Evolutionary conservation across 306 rosid species (phyloP), one percentile per base, ranked within the genome.

Genomic region (Prunus mume): DNA sequence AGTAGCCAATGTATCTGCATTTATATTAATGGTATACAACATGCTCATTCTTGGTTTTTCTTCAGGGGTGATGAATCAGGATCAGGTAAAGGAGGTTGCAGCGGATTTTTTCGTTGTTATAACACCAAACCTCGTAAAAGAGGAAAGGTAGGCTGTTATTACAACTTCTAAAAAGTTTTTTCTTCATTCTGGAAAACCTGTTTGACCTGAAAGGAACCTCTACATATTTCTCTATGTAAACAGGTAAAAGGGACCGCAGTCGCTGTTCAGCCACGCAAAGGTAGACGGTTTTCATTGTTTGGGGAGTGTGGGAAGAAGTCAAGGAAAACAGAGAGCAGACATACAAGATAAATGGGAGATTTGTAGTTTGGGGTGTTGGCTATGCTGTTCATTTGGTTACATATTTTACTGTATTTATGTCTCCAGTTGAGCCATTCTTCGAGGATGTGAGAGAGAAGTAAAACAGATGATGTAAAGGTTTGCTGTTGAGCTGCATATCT

Each of bases 11-110:
- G n/a, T 14, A 56, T 38, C 34, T 56, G 34, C 76, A 71, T 17
- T 32, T 46, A 30, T 28, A 27, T 28, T 15, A 24, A 55, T 2
- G 43, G 22, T 41, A 22, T 57, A 28, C 55, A 22, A 57, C 24
- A 9, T 17, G 12, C 67, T 72, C 46, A 65, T 51, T 72, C 46
- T 52, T 71, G 45, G 71, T 73, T 76, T 56, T 78, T 78, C 66
- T 81, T 66, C 63, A 95, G 97, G 90, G 97, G 89, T 28, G 87
- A 92, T 76, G 97, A 95, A 83, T 92, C 97, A 46, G 84, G 97
- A 41, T 74, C 97, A 0, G 89, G 89, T 58, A 77, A 65, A 54
- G 91, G 90, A 75, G 93, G 97, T 24, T 95, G 99, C 38, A 84
- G 88, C 52, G 87, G 92, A 58, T 87, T 91, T 82, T 78, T 92